phyloP scores from a whole-genome alignment of 192 early-diverging fungal species.

The Lunasporangiospora selenospora region DNA sequence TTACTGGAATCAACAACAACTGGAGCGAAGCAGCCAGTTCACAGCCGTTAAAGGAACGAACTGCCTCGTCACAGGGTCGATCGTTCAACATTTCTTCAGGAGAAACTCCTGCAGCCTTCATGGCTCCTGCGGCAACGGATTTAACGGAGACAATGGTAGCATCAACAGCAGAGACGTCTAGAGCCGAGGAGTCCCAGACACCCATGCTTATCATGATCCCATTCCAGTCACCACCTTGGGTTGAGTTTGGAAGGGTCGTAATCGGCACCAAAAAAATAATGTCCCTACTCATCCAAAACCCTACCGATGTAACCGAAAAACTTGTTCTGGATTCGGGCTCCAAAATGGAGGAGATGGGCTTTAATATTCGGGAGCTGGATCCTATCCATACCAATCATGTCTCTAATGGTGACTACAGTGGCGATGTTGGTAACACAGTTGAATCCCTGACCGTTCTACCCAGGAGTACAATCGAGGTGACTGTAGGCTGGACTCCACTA shows the following conservation, averaged over 20 bases:
- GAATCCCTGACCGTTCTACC: conserved; percentile 11
- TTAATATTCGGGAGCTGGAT: conserved; percentile 33
- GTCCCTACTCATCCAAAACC: conserved; percentile 20
- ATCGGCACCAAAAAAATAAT: conserved; percentile 28
- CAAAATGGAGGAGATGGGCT: conserved; percentile 45
- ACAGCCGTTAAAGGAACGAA: not conserved
- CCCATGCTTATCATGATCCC: conserved; percentile 23
- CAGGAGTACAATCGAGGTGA: conserved; percentile 20
- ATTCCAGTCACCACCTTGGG: conserved; percentile 35
- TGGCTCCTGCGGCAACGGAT: too few species aligned
- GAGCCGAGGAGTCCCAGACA: too few species aligned
- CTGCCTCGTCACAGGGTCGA: conserved; percentile 7
- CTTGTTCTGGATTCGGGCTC: conserved; percentile 18
- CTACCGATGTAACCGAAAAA: conserved; percentile 4
- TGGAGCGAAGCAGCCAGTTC: not conserved
- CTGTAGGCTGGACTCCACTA: conserved; percentile 33
- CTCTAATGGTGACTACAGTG: not conserved
- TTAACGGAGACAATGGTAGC: too few species aligned
- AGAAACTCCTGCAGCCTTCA: conserved; percentile 15
- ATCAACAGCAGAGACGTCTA: too few species aligned
- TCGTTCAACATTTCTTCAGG: too few species aligned
- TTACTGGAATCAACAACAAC: not conserved
- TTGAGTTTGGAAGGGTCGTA: conserved; percentile 38
- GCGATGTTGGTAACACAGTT: too few species aligned
- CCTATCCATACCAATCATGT: conserved; percentile 7